phyloP scores from a whole-genome alignment of 2,329 filamentous ascomycete species.

The Colletotrichum melonis region DNA sequence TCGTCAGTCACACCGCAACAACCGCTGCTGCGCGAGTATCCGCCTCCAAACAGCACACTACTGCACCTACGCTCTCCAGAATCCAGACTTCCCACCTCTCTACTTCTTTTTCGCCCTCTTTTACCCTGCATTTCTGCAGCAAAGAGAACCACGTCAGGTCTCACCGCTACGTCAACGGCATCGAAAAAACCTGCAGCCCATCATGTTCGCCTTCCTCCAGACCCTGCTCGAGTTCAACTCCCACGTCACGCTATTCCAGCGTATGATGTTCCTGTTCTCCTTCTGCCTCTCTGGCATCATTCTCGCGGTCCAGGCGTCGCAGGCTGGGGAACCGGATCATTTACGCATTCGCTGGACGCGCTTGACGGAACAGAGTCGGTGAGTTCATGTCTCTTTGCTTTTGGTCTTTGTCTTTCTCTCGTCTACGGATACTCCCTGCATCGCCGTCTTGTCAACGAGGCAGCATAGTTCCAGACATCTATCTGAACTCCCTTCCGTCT shows the following conservation, averaged over 20 bases:
- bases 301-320: constrained; percentile 38
- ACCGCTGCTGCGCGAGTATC: constrained; percentile 7
- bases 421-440: too few relatives aligned
- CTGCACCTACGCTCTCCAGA: neutral
- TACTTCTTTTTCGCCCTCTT: neutral
- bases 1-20: constrained; percentile 17
- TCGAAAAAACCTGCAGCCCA: neutral
- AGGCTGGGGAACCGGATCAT: constrained; percentile 31
- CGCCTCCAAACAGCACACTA: constrained; percentile 4
- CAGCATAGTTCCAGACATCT: neutral
- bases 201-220: constrained; percentile 19
- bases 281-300: constrained; percentile 39
- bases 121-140: neutral
- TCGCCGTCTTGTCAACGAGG: neutral
- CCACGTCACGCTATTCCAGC: constrained; percentile 35
- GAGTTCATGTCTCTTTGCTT: neutral
- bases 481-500: constrained; percentile 15
- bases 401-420: neutral
- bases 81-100: neutral
- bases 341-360: constrained; percentile 36
- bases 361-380: constrained; percentile 37
- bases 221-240: constrained; percentile 32
- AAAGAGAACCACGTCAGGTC: neutral
- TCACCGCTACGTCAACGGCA: constrained; percentile 6
- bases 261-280: constrained; percentile 36